Conservation (phyloP, 108 stramenopile genomes). For the Bacterosira constricta region DNA sequence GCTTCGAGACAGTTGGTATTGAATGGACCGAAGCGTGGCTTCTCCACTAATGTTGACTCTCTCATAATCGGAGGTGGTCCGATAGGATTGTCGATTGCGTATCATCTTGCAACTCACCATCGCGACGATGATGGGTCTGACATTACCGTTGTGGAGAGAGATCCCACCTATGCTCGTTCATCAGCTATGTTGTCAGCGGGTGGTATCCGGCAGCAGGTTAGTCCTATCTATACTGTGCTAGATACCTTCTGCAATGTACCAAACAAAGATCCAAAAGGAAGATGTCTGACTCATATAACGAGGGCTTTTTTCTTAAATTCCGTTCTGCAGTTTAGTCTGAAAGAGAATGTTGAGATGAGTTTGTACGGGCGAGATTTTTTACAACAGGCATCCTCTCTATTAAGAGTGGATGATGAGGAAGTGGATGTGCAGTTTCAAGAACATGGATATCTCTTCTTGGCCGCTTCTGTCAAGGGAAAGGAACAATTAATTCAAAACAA, state of each 20-base stretch:
- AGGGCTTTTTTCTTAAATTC: too few relatives aligned
- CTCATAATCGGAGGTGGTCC: conserved; percentile 74
- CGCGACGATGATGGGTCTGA: neutral
- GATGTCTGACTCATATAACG: too few relatives aligned
- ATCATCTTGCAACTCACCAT: conserved; percentile 50
- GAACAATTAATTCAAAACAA: conserved; percentile 54
- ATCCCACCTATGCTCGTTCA: conserved; percentile 59
- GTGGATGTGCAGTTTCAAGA: conserved; percentile 63
- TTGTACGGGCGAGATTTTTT: conserved; percentile 74
- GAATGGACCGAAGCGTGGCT: too few relatives aligned
- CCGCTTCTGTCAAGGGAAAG: conserved; percentile 44
- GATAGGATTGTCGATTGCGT: conserved; percentile 69
- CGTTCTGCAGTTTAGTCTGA: conserved; percentile 32
- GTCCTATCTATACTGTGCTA: too few relatives aligned
- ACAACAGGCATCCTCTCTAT: conserved; percentile 11
- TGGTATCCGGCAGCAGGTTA: conserved; percentile 69
- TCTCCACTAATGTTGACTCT: too few relatives aligned
- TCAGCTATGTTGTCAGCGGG: conserved; percentile 70
- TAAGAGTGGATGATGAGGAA: conserved; percentile 34
- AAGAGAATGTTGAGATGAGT: conserved; percentile 72
- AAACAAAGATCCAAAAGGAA: too few relatives aligned
- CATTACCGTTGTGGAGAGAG: conserved; percentile 67
- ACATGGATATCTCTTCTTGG: conserved; percentile 79
- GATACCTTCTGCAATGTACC: too few relatives aligned
- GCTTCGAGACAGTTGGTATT: too few relatives aligned